Conservation (phyloP, 805 yeast genomes). For the Monosporozyma unispora region DNA sequence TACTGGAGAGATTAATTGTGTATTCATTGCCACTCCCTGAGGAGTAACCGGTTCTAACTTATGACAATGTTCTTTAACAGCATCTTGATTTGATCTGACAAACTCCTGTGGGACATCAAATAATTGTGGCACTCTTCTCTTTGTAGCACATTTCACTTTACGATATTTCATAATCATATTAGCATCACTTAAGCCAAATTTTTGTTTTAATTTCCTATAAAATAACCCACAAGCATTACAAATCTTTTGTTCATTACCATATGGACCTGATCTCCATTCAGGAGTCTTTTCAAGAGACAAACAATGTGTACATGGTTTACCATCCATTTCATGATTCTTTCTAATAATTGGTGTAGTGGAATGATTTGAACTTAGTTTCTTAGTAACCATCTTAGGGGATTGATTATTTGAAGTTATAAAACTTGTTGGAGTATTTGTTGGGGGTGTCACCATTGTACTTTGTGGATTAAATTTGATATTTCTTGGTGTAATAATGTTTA, state of each 20-base stretch:
- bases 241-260: constrained; percentile 3
- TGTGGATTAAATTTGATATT: background rate
- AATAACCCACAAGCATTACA: constrained; percentile 7
- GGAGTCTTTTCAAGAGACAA: constrained; percentile 1
- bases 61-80: too few relatives aligned
- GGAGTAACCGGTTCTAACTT: background rate
- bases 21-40: background rate
- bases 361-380: background rate
- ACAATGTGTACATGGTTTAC: constrained; percentile 4
- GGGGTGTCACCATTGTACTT: background rate
- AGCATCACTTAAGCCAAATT: constrained; percentile 1
- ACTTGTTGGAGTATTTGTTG: background rate
- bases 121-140: constrained; percentile 3
- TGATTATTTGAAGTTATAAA: background rate
- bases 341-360: background rate
- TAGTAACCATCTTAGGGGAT: background rate
- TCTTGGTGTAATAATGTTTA: background rate
- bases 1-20: background rate
- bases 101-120: constrained; percentile 3
- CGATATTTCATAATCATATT: constrained; percentile 2
- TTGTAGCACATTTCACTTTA: background rate
- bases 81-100: too few relatives aligned
- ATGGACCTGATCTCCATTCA: constrained; percentile 7
- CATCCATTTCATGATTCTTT: constrained; percentile 2
- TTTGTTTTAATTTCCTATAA: constrained; percentile 3